phyloP scores from a whole-genome alignment of 352 stramenopile genomes.

The Ophiocytium majus region DNA sequence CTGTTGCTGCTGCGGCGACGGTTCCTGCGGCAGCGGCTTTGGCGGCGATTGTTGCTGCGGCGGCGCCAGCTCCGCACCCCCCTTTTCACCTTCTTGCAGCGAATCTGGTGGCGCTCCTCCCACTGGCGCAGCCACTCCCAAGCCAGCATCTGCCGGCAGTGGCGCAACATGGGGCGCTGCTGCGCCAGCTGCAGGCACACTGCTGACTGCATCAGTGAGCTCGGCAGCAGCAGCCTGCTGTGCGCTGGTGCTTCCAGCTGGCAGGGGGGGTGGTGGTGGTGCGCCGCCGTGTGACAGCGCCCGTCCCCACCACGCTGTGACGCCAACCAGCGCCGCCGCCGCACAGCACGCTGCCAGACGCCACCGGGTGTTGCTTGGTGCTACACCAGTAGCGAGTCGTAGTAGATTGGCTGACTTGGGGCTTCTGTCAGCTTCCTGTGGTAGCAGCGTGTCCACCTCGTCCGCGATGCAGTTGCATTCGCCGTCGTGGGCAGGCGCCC shows the following conservation, averaged over 20 bases:
- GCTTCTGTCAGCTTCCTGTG: too few relatives aligned
- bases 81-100: neutral
- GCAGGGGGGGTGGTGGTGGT: too few relatives aligned
- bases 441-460: too few relatives aligned
- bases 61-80: neutral
- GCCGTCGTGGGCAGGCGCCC: too few relatives aligned
- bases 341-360: too few relatives aligned
- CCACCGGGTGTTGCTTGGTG: neutral
- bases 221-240: neutral
- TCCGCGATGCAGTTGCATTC: too few relatives aligned
- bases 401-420: neutral
- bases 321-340: neutral
- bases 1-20: neutral
- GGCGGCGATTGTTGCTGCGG: neutral
- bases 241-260: neutral
- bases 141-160: neutral
- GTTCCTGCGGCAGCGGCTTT: too few relatives aligned
- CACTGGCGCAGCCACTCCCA: neutral
- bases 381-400: neutral
- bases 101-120: neutral
- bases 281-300: too few relatives aligned
- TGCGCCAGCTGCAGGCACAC: neutral
- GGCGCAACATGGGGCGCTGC: neutral
- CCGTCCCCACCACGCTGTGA: neutral
- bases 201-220: neutral